A percentile compares a stretch with the other conserved stretches of the same genome.
Conservation (phyloP, 2,329 filamentous ascomycete species). For the Albophoma yamanashiensis region DNA sequence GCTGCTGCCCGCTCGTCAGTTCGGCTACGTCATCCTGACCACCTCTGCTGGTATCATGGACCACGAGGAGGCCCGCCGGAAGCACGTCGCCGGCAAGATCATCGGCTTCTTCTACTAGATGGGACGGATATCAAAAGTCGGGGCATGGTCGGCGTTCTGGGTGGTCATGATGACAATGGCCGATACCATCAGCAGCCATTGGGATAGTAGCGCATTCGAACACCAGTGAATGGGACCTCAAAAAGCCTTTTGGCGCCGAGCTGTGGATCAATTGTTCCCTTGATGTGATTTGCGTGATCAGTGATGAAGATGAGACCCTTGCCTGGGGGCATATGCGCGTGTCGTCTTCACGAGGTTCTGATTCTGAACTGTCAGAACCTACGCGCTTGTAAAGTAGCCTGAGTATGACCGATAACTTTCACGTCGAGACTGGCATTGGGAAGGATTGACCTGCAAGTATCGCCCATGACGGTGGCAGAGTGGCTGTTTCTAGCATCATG, state of each 20-base stretch:
- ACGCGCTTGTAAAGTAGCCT: not conserved
- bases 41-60: conserved; percentile 99
- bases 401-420: too few species aligned
- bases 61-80: conserved; percentile 98
- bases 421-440: too few species aligned
- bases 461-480: not conserved
- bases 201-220: conserved; percentile 19
- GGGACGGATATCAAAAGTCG: conserved; percentile 15
- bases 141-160: conserved; percentile 26
- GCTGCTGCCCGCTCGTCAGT: conserved; percentile 98
- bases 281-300: not conserved
- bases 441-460: too few species aligned
- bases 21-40: conserved; percentile 98
- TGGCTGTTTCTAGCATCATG: too few species aligned
- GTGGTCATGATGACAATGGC: conserved; percentile 23
- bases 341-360: not conserved
- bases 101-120: conserved; percentile 98
- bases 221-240: conserved; percentile 5
- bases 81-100: conserved; percentile 99
- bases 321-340: not conserved
- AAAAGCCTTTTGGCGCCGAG: not conserved
- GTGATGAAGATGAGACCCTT: not conserved
- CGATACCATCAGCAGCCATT: conserved; percentile 21
- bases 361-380: not conserved
- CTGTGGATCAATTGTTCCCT: not conserved